Evolutionary conservation across 192 early-diverging fungal species (phyloP), one percentile per base, ranked within the genome.

Genomic region (Rhizoclosmatium sp.): DNA sequence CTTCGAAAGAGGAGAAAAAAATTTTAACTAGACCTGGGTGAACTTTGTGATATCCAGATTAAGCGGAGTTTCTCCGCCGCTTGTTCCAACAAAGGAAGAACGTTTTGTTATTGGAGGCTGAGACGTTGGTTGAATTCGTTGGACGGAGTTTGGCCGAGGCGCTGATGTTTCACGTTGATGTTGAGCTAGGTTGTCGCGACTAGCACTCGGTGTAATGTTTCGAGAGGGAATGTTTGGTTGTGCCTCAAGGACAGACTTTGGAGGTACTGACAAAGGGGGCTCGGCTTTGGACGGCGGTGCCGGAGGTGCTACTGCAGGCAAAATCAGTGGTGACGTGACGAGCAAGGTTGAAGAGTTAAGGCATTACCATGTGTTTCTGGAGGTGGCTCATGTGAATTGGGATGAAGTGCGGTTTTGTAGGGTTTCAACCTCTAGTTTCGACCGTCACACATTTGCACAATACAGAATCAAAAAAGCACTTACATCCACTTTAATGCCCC

Each of bases 401-500:
- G 54, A n/a, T n/a, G 54, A n/a, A 56, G 54, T 56, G 9, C 1
- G 10, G 9, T 44, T 68, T 19, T 19, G 14, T 68, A 44, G 42
- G 7, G 7, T 23, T 48, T 16, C 66, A 23, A 9, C 7, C 21
- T 7, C 60, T 21, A 64, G 61, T 62, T 76, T 76, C 49, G 56
- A 71, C 60, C 61, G 78, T 31, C 31, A 42, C 62, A 65, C 69
- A 76, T 19, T 69, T 60, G 61, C 69, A n/a, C 31, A 59, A 56
- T 21, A 73, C 12, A 79, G 69, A 49, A 76, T 14, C 19, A 66
- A 44, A 77, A 67, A 23, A 14, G 12, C 42, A 78, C 82, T 69
- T 71, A 86, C 87, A 49, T 66, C 79, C 7, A 85, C 59, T 77
- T 86, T 81, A n/a, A 86, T 66, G 44, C 82, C 84, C 86, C 87